These are phyloP conservation scores for Lentinula aciculospora DNA, from an alignment of 768 basidiomycete species.

Conservation along the genomic window DNA sequence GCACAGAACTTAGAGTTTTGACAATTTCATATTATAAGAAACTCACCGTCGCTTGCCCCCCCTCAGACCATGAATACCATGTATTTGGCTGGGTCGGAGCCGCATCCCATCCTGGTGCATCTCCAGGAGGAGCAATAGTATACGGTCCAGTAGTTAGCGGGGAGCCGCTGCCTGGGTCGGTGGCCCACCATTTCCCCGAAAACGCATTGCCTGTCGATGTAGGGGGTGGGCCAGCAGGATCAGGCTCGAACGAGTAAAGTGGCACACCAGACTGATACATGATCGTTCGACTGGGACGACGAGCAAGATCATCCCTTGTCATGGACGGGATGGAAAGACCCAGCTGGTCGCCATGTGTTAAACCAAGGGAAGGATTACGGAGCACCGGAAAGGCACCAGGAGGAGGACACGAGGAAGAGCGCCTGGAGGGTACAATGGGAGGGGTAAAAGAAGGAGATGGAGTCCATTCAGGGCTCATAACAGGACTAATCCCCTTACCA, in stretches of 20 bases:
- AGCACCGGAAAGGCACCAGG: conserved; percentile 25
- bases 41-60: not conserved
- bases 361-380: conserved; percentile 6
- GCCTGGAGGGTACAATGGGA: conserved; percentile 17
- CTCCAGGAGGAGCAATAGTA: conserved; percentile 9
- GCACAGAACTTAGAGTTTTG: not conserved
- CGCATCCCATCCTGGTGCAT: conserved; percentile 15
- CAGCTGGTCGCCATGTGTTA: not conserved
- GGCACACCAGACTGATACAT: conserved; percentile 26
- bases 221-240: not conserved
- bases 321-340: conserved; percentile 16
- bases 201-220: not conserved
- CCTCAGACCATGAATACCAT: not conserved
- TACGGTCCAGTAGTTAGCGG: conserved; percentile 12
- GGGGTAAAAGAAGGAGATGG: conserved; percentile 9
- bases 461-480: not conserved
- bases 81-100: conserved; percentile 7
- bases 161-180: conserved; percentile 4
- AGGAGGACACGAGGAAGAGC: conserved; percentile 38
- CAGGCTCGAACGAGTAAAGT: conserved; percentile 6
- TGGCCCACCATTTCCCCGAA: not conserved
- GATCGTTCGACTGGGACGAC: conserved; percentile 23
- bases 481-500: not conserved
- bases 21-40: no score
- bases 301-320: conserved; percentile 26